Conservation (phyloP, 768 basidiomycete species). For the Daedaleopsis sinensis region DNA sequence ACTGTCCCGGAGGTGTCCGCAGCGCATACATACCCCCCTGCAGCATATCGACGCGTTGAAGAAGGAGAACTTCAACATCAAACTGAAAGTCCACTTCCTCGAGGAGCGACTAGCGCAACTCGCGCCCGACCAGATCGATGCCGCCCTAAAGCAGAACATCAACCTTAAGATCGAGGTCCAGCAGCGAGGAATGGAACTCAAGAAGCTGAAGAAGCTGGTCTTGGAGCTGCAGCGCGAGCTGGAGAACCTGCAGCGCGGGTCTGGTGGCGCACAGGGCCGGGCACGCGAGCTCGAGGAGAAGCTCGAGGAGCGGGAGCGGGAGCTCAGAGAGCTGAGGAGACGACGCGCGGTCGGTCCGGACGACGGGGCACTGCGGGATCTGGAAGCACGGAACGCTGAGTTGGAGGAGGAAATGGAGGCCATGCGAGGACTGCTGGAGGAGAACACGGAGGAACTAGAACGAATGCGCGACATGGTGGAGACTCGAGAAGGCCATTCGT, state of each 20-base stretch:
- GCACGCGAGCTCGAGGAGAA: slow-evolving; percentile 79
- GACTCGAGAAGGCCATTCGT: slow-evolving; percentile 44
- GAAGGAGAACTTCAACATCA: slow-evolving; percentile 97
- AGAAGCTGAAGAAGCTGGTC: slow-evolving; percentile 88
- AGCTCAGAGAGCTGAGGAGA: slow-evolving; percentile 67
- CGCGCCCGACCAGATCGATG: slow-evolving; percentile 91
- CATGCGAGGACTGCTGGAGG: slow-evolving; percentile 68
- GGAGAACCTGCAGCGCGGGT: slow-evolving; percentile 62
- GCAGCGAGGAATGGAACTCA: slow-evolving; percentile 86
- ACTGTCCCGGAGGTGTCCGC: too few species aligned
- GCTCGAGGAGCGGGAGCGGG: slow-evolving; percentile 72
- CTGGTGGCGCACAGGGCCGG: slow-evolving; percentile 45
- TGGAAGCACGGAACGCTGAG: slow-evolving; percentile 64
- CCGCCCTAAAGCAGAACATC: slow-evolving; percentile 90
- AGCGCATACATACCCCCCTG: slow-evolving; percentile 1
- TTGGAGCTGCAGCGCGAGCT: slow-evolving; percentile 83
- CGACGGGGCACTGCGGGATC: slow-evolving; percentile 55
- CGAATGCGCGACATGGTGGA: slow-evolving; percentile 72
- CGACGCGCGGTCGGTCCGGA: slow-evolving; percentile 42
- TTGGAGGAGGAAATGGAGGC: slow-evolving; percentile 77
- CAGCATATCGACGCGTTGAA: slow-evolving; percentile 95
- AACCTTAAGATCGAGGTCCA: slow-evolving; percentile 92
- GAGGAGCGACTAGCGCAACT: slow-evolving; percentile 91
- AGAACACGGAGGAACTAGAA: slow-evolving; percentile 84
- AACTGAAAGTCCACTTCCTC: slow-evolving; percentile 93